These are phyloP conservation scores for Beauveria medogensis DNA, from an alignment of 2,329 filamentous ascomycete species.

Conservation along the genomic window DNA sequence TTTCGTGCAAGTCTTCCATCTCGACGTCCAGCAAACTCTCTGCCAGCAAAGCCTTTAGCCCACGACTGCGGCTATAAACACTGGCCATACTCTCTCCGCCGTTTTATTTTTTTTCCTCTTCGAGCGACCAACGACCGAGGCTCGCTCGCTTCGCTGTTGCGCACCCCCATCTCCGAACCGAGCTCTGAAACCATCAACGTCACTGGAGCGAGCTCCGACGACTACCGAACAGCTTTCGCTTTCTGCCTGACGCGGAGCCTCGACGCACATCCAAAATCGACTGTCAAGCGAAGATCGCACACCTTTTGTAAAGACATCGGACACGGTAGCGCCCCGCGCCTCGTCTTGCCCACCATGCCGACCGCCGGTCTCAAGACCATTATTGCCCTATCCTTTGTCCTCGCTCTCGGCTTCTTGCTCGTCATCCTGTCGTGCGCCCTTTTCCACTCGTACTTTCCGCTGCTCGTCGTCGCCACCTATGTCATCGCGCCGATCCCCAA, in stretches of 20 bases:
- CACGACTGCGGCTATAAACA: background rate
- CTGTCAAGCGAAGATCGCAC: too few relatives aligned
- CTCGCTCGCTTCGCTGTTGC: background rate
- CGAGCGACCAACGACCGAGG: background rate
- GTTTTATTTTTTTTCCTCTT: too few relatives aligned
- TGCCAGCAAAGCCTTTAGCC: background rate
- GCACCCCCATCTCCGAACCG: background rate
- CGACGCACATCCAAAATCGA: too few relatives aligned
- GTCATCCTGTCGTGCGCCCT: constrained; percentile 96
- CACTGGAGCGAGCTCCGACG: background rate
- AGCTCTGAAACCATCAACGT: background rate
- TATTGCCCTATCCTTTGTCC: constrained; percentile 96
- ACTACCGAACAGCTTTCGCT: too few relatives aligned
- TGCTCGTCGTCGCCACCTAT: constrained; percentile 94
- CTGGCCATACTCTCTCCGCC: background rate
- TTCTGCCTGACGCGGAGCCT: too few relatives aligned
- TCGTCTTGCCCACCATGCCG: constrained; percentile 40
- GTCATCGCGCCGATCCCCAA: constrained; percentile 89
- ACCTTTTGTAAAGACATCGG: background rate
- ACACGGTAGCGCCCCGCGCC: background rate
- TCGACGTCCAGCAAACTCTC: background rate
- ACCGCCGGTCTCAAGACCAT: constrained; percentile 96
- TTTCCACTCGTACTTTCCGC: constrained; percentile 88
- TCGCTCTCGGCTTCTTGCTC: constrained; percentile 96
- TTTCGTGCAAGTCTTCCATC: background rate